These are phyloP conservation scores for Thinopyrum elongatum DNA, from an alignment of 176 grass and related monocot species.

Conservation along the genomic window DNA sequence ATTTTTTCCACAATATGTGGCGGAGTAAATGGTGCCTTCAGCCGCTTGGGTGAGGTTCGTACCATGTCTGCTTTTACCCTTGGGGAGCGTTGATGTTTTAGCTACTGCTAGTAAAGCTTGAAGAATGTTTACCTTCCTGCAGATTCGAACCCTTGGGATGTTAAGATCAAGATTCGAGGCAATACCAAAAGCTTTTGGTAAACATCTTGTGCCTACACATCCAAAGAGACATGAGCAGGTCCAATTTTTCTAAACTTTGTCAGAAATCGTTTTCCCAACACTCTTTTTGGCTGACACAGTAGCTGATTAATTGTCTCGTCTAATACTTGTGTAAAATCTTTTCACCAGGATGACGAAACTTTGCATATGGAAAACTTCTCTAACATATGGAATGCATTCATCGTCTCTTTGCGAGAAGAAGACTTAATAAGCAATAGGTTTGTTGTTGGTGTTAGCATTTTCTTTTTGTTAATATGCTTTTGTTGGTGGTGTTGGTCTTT, in stretches of 20 bases:
- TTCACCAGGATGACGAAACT: conserved; percentile 46
- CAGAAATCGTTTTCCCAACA: not conserved
- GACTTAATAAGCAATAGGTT: conserved; percentile 87
- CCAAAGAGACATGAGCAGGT: conserved; percentile 38
- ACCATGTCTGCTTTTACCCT: conserved; percentile 18
- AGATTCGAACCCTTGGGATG: conserved; percentile 95
- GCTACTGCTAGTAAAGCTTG: conserved; percentile 17
- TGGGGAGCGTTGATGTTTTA: not conserved
- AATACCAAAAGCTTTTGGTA: conserved; percentile 60
- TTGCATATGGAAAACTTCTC: conserved; percentile 56
- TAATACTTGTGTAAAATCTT: conserved; percentile 5
- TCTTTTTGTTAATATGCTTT: conserved; percentile 21
- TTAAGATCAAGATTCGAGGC: conserved; percentile 85
- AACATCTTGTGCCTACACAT: conserved; percentile 50
- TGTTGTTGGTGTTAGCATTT: conserved; percentile 22
- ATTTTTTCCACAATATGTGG: conserved; percentile 98
- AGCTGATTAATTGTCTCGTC: not conserved
- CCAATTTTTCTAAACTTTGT: not conserved
- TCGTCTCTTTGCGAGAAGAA: conserved; percentile 73
- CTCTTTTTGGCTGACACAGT: not conserved
- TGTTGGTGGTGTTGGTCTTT: conserved; percentile 22
- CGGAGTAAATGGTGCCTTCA: conserved; percentile 88
- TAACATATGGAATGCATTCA: conserved; percentile 85
- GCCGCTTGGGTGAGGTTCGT: conserved; percentile 90
- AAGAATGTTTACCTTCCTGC: conserved; percentile 33